Evolutionary conservation across 2,329 filamentous ascomycete species (phyloP), one percentile per base, ranked within the genome.

Genomic region (Aspergillus sp.): DNA sequence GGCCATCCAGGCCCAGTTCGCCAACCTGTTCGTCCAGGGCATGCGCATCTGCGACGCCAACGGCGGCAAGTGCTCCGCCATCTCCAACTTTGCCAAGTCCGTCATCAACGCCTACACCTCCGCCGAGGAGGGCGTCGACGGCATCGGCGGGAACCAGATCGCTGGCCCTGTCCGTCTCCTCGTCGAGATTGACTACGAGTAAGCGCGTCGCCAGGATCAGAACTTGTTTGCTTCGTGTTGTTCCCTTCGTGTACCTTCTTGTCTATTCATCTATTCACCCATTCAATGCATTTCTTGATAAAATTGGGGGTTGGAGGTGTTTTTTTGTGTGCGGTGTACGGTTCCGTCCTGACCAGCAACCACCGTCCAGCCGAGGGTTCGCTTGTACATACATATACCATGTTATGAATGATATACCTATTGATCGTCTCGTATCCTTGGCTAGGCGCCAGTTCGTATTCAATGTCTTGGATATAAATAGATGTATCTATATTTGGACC

Each of bases 31-130:
- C 1, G 58, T 73, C 45, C 63, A 70, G 59, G 71, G 71, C 47
- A 72, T 74, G 69, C 60, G 62, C 52, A 71, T 74, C 48, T 72
- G 68, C 53, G 56, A 62, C 48, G 61, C 64, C 58, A 16, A 23
- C 14, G 61, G 61, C 31, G 45, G 49, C 4, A 49, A 53, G 46
- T 73, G 70, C 64, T 74, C 71, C 11, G 52, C 49, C 55, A 70
- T 73, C 52, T 56, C 54, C 55, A 52, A 57, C 9, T 50, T 56
- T 34, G 58, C 65, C 14, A 44, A 29, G 41, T 40, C 31, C 14
- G 51, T 71, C 13, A 16, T 58, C 51, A 69, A 67, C 50, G 71
- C 70, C 54, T 74, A 75, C 63, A 67, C 59, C 54, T 38, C 57
- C 10, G 57, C 53, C 29, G 58, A 69, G 47, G 58, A 58, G 43